These are phyloP conservation scores for Trypethelium eluteriae DNA, from an alignment of 495 filamentous ascomycete species.

Conservation along the genomic window DNA sequence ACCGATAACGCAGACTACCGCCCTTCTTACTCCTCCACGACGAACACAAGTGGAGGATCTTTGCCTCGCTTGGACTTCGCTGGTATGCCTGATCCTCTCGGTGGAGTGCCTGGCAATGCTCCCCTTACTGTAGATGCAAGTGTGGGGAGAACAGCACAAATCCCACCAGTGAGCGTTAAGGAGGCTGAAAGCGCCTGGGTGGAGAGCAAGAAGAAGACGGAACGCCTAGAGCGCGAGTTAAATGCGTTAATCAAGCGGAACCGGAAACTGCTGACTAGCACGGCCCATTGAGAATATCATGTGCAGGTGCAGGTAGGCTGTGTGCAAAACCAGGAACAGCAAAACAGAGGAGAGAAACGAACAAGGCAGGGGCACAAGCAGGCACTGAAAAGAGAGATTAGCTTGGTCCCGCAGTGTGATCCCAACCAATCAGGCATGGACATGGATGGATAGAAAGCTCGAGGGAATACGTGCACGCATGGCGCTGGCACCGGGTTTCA, in stretches of 20 bases:
- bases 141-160: neutral
- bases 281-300: neutral
- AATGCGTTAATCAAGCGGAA: constrained; percentile 56
- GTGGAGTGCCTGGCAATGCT: neutral
- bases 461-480: neutral
- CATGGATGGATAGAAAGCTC: no score
- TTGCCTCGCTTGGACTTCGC: neutral
- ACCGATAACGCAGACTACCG: neutral
- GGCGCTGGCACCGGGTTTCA: neutral
- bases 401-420: no score
- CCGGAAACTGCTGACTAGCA: constrained; percentile 39
- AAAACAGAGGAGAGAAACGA: no score
- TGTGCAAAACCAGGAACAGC: no score
- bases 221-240: constrained; percentile 61
- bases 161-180: constrained; percentile 41
- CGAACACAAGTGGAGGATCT: neutral
- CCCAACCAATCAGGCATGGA: no score
- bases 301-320: no score
- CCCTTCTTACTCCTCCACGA: neutral
- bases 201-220: constrained; percentile 56
- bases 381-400: no score
- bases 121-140: neutral
- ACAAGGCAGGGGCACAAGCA: no score
- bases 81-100: no score
- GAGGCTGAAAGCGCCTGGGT: constrained; percentile 54